Percentiles rank a stretch among this genome's conserved stretches.
Evolutionary conservation across 495 filamentous ascomycete species (phyloP).

Genomic region (Aspergillus cavernicola): DNA sequence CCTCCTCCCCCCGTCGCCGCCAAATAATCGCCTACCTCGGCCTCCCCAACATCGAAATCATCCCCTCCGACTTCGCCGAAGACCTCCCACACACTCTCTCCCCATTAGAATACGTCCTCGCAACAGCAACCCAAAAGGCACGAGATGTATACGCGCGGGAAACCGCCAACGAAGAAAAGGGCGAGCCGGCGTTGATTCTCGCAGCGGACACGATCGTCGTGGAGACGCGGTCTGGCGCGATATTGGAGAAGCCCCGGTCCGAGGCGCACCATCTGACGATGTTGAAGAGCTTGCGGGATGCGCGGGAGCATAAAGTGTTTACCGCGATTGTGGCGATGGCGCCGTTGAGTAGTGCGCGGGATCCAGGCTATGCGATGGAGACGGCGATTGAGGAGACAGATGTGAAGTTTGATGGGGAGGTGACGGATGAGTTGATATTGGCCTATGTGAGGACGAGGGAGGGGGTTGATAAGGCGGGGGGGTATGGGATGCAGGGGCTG

Average conservation of each 20-base stretch:
- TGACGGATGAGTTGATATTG: constrained; percentile 77
- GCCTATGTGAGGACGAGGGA: constrained; percentile 88
- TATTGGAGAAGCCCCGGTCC: constrained; percentile 84
- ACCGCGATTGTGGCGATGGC: constrained; percentile 80
- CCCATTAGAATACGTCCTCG: constrained; percentile 86
- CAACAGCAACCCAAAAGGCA: constrained; percentile 79
- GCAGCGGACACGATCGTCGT: constrained; percentile 92
- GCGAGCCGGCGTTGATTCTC: constrained; percentile 81
- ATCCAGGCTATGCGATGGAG: constrained; percentile 83
- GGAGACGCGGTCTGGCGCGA: constrained; percentile 53
- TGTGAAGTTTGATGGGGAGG: constrained; percentile 71
- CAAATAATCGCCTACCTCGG: constrained; percentile 73
- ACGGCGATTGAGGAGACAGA: constrained; percentile 80
- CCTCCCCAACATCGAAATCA: constrained; percentile 73
- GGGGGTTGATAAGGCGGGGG: constrained; percentile 93
- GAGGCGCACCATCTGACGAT: constrained; percentile 80
- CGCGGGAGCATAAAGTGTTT: constrained; percentile 67
- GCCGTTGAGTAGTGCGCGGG: constrained; percentile 67
- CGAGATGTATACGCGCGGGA: constrained; percentile 70
- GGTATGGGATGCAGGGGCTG: constrained; percentile 88
- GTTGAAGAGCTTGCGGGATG: constrained; percentile 75
- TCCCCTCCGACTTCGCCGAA: constrained; percentile 76
- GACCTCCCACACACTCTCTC: constrained; percentile 75
- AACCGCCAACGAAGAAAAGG: constrained; percentile 51
- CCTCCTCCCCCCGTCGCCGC: constrained; percentile 76